Percentiles rank a stretch among this genome's conserved stretches.
phyloP scores from a whole-genome alignment of 495 filamentous ascomycete genomes.

The Opeltia flavorubescens region DNA sequence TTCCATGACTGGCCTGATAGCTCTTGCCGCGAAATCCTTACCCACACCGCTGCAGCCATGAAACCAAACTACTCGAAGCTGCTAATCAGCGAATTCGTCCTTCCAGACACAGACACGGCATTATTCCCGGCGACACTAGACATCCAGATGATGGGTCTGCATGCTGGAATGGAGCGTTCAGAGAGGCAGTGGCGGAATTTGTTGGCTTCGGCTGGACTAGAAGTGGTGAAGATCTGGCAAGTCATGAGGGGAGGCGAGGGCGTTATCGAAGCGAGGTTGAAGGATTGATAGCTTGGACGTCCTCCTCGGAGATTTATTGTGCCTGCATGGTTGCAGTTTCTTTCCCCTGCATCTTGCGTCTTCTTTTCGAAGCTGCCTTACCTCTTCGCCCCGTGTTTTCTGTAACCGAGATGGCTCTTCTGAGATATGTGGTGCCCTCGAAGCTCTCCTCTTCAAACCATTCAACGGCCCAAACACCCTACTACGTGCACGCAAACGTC shows the following conservation, averaged over 20 bases:
- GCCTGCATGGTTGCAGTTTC: no score
- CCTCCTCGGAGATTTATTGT: no score
- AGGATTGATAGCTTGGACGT: constrained; percentile 18
- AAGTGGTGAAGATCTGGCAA: constrained; percentile 17
- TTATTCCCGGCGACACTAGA: constrained; percentile 13
- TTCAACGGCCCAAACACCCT: no score
- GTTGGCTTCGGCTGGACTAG: constrained; percentile 15
- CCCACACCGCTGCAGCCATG: constrained; percentile 8
- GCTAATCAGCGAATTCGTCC: constrained; percentile 18
- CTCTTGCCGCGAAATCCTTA: constrained; percentile 23
- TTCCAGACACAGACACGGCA: constrained; percentile 13
- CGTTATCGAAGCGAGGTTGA: constrained; percentile 8
- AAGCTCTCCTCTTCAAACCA: no score
- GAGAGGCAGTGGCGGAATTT: constrained; percentile 13
- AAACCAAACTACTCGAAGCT: neutral
- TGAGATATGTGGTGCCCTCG: no score
- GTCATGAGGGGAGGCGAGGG: constrained; percentile 5
- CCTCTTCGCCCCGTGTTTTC: no score
- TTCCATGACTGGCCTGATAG: constrained; percentile 34
- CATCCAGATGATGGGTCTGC: constrained; percentile 17
- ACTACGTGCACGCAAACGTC: no score
- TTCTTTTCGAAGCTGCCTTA: no score
- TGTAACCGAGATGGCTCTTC: no score
- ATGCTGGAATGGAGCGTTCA: constrained; percentile 17
- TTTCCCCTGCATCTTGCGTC: no score